A percentile compares a stretch with the other conserved stretches of the same genome.
These are phyloP conservation scores for Porphyrellus cyaneotinctus DNA, from an alignment of 768 basidiomycete species.

Conservation along the genomic window DNA sequence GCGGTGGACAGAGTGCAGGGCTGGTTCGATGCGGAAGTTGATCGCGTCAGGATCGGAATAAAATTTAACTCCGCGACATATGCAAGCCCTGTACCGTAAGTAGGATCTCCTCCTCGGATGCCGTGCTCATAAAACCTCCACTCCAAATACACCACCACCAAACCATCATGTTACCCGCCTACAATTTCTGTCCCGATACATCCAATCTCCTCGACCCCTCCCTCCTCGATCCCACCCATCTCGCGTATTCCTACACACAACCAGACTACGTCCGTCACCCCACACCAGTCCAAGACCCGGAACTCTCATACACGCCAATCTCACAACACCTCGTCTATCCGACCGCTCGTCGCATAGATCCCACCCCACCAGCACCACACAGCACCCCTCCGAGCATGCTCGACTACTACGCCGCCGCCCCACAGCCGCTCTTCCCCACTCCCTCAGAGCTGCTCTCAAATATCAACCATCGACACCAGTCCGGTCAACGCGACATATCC, in stretches of 20 bases:
- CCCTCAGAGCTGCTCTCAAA: conserved; percentile 60
- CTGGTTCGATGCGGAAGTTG: conserved; percentile 14
- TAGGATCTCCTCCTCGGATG: conserved; percentile 22
- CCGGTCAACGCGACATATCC: neutral
- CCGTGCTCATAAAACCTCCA: conserved; percentile 11
- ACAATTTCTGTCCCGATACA: neutral
- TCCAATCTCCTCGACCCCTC: conserved; percentile 11
- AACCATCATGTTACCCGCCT: conserved; percentile 8
- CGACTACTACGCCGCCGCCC: conserved; percentile 20
- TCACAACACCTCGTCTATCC: conserved; percentile 16
- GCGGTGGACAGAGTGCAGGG: neutral
- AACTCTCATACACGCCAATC: conserved; percentile 5
- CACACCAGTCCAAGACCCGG: conserved; percentile 5
- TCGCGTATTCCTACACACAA: conserved; percentile 12
- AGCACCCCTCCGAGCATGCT: conserved; percentile 1
- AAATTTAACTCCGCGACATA: conserved; percentile 22
- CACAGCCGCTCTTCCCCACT: conserved; percentile 53
- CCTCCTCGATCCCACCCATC: conserved; percentile 3
- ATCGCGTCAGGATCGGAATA: conserved; percentile 26
- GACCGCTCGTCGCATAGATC: conserved; percentile 1
- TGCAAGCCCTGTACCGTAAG: neutral
- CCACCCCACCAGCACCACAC: neutral
- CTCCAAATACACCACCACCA: neutral
- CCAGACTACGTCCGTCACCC: neutral
- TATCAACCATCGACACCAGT: conserved; percentile 20